Evolutionary conservation across 1,139 yeast genomes (phyloP), one percentile per base, ranked within the genome.

Genomic region (Insectozyma bohioensis): DNA sequence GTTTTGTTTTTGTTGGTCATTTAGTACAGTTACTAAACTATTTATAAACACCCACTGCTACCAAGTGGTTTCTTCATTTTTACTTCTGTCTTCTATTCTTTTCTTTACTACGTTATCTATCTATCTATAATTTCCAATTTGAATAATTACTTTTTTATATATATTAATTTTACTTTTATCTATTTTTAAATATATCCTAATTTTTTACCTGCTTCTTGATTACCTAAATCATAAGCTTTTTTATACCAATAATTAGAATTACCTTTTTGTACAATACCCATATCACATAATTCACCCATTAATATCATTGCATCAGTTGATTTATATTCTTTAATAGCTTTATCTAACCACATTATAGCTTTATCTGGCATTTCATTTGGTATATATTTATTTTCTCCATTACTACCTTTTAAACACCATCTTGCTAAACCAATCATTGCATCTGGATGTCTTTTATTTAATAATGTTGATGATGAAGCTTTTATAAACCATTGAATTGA

Each of bases 391-490:
- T 63, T 58, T 16, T 45, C 64, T 0, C 84, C 86, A 9, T 77
- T 73, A 4, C 85, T 78, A 2, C 97, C 97, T 0, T 86, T 79
- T 43, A 92, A 67, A 51, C 84, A 85, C 97, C 98, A 92, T 28
- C 97, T 90, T 40, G 88, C 78, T 37, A 92, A 67, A 0, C 96
- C 95, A 51, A 90, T 67, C 71, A 90, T 90, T 6, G 95, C 92
- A 49, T 86, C 86, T 0, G 94, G 80, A 50, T 87, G 92, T 28
- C 90, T 85, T 35, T 70, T 72, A 43, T 72, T 65, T 16, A 61
- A 54, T 24, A 67, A 51, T 11, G 71, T 69, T n/a, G 71, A 63
- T 11, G 62, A 71, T 0, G 95, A 88, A 1, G 95, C 92, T 46
- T 80, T 76, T 37, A 83, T 70, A 59, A 86, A 92, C 97, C 97